These are phyloP conservation scores for Cladosporium colombiae DNA, from an alignment of 2,329 filamentous ascomycete species.

Conservation along the genomic window DNA sequence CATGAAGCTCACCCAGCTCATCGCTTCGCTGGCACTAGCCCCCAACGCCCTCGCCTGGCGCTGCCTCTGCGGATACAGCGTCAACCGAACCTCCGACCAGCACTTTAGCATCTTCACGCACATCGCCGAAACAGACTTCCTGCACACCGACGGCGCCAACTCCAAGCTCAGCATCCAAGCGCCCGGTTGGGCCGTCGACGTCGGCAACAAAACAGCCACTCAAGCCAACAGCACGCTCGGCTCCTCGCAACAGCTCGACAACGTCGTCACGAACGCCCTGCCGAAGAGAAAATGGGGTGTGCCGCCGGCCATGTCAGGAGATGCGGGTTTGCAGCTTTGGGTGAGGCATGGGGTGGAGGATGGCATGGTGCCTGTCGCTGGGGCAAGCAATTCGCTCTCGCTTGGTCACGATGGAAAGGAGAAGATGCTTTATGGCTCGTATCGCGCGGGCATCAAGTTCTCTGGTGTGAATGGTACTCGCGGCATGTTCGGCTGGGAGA, in stretches of 20 bases:
- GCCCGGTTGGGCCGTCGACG: slow-evolving; percentile 65
- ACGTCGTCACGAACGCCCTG: slow-evolving; percentile 59
- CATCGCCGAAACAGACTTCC: slow-evolving; percentile 67
- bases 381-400: slow-evolving; percentile 56
- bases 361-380: slow-evolving; percentile 58
- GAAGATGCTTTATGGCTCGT: slow-evolving; percentile 71
- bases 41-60: slow-evolving; percentile 35
- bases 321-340: slow-evolving; percentile 58
- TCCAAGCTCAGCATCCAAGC: slow-evolving; percentile 36
- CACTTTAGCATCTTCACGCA: slow-evolving; percentile 63
- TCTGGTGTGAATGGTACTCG: slow-evolving; percentile 66
- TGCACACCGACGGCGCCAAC: slow-evolving; percentile 42
- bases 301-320: slow-evolving; percentile 44
- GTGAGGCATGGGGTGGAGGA: slow-evolving; percentile 46
- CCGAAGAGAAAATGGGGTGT: slow-evolving; percentile 48
- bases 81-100: slow-evolving; percentile 48
- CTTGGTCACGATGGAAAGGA: slow-evolving; percentile 41
- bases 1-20: not conserved
- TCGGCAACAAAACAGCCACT: slow-evolving; percentile 64
- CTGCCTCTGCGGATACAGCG: slow-evolving; percentile 73
- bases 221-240: slow-evolving; percentile 64
- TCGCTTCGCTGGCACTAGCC: slow-evolving; percentile 1
- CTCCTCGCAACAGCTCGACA: slow-evolving; percentile 60
- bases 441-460: slow-evolving; percentile 66
- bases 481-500: slow-evolving; percentile 80